A percentile compares a stretch with the other conserved stretches of the same genome.
These are phyloP conservation scores for Chrysosporium queenslandicum DNA, from an alignment of 2,329 filamentous ascomycete genomes.

Conservation along the genomic window DNA sequence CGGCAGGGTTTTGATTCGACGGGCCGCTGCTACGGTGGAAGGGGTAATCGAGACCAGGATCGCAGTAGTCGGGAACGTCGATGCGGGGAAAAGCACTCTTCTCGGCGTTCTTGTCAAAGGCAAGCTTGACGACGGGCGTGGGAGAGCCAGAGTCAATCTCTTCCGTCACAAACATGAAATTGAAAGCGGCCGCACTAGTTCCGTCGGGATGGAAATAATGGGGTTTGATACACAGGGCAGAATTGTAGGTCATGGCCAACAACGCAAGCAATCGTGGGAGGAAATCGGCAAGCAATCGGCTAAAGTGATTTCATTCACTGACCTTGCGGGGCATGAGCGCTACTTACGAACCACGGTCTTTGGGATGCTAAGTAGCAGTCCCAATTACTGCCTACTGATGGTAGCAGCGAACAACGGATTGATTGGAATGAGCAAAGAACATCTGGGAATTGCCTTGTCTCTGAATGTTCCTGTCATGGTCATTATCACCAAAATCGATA, in stretches of 20 bases:
- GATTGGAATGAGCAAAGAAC: constrained; percentile 97
- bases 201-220: constrained; percentile 98
- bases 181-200: constrained; percentile 88
- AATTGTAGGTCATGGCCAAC: constrained; percentile 71
- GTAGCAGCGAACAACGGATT: constrained; percentile 96
- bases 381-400: constrained; percentile 96
- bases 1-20: constrained; percentile 79
- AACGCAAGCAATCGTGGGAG: constrained; percentile 86
- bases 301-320: constrained; percentile 94
- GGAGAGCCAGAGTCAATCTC: constrained; percentile 85
- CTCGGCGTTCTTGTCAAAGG: constrained; percentile 93
- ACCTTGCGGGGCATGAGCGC: constrained; percentile 88
- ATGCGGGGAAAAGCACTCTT: constrained; percentile 94
- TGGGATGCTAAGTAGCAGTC: constrained; percentile 83
- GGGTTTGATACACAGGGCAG: constrained; percentile 83
- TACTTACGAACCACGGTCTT: constrained; percentile 96
- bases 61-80: constrained; percentile 94
- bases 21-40: constrained; percentile 62
- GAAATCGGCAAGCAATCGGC: constrained; percentile 90
- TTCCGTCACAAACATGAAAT: constrained; percentile 98
- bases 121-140: constrained; percentile 84
- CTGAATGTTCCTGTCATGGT: constrained; percentile 98
- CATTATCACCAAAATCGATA: constrained; percentile 95
- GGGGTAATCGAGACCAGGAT: constrained; percentile 92
- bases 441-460: constrained; percentile 85